Evolutionary conservation across 2,329 filamentous ascomycete genomes (phyloP).

Genomic region (Tolypocladium guangdongense): DNA sequence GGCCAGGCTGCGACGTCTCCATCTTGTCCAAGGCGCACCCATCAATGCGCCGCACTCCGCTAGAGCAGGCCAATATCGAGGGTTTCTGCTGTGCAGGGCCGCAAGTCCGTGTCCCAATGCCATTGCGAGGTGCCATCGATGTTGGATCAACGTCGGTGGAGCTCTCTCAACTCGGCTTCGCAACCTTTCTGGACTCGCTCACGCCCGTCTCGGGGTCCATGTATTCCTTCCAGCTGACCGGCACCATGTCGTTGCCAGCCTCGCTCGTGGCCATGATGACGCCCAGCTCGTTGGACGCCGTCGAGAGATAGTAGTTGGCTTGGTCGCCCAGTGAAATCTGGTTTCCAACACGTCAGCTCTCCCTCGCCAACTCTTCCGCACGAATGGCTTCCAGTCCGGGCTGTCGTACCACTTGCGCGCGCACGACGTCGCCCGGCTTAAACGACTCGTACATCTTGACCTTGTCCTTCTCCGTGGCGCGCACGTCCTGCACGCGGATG

Average conservation of each 20-base stretch:
- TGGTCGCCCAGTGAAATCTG: conserved; percentile 87
- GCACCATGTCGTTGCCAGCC: conserved; percentile 80
- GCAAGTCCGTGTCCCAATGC: neutral
- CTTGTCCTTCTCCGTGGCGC: conserved; percentile 91
- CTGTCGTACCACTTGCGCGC: conserved; percentile 60
- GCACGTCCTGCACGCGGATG: conserved; percentile 80
- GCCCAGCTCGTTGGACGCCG: conserved; percentile 80
- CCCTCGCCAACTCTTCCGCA: neutral
- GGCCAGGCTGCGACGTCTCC: neutral
- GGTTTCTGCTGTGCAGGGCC: neutral
- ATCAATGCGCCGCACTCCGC: neutral
- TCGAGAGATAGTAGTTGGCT: conserved; percentile 89
- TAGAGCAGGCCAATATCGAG: neutral
- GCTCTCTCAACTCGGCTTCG: conserved; percentile 66
- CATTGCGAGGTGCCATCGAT: neutral
- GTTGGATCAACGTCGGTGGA: neutral
- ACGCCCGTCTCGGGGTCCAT: conserved; percentile 68
- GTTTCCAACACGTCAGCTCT: neutral
- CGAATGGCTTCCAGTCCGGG: neutral
- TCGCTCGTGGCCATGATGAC: conserved; percentile 91
- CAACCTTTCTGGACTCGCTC: conserved; percentile 79
- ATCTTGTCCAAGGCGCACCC: neutral
- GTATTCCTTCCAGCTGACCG: conserved; percentile 93
- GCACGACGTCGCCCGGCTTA: conserved; percentile 81
- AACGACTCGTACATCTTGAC: conserved; percentile 88